Evolutionary conservation across 2,329 filamentous ascomycete genomes (phyloP).

Genomic region (Paraphaeosphaeria sporulosa): DNA sequence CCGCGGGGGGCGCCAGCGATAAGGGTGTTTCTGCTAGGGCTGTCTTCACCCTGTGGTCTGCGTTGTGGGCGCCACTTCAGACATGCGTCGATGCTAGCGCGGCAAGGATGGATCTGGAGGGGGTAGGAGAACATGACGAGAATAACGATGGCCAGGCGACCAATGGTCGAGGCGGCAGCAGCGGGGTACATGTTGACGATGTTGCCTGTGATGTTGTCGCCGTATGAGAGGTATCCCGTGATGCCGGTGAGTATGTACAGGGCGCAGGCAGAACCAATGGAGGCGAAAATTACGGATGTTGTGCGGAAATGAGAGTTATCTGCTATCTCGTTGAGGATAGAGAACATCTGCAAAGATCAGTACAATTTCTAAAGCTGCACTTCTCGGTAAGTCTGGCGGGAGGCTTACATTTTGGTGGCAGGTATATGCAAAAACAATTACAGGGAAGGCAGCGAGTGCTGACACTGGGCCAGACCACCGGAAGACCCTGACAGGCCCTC

Average conservation of each 20-base stretch:
- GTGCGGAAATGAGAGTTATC: conserved; percentile 83
- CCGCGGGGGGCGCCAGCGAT: conserved; percentile 46
- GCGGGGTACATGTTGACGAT: conserved; percentile 78
- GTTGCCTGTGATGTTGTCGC: conserved; percentile 86
- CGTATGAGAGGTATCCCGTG: conserved; percentile 95
- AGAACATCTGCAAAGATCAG: conserved; percentile 79
- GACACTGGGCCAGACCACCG: conserved; percentile 80
- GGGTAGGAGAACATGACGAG: conserved; percentile 97
- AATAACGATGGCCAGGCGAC: conserved; percentile 92
- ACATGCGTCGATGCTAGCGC: conserved; percentile 94
- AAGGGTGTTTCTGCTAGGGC: conserved; percentile 54
- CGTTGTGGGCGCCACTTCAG: conserved; percentile 80
- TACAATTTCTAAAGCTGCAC: not conserved
- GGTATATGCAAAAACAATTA: conserved; percentile 99
- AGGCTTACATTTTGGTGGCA: conserved; percentile 90
- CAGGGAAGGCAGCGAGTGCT: conserved; percentile 84
- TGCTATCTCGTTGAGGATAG: conserved; percentile 92
- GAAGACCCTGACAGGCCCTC: conserved; percentile 78
- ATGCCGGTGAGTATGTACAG: conserved; percentile 93
- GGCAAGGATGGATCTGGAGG: conserved; percentile 92
- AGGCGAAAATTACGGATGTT: conserved; percentile 78
- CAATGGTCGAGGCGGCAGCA: conserved; percentile 85
- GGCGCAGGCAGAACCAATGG: conserved; percentile 85
- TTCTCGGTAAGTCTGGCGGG: conserved; percentile 1
- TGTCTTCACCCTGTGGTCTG: conserved; percentile 44